A percentile compares a stretch with the other conserved stretches of the same genome.
phyloP scores from a whole-genome alignment of 768 basidiomycete genomes.

The Collybiopsis confluens region DNA sequence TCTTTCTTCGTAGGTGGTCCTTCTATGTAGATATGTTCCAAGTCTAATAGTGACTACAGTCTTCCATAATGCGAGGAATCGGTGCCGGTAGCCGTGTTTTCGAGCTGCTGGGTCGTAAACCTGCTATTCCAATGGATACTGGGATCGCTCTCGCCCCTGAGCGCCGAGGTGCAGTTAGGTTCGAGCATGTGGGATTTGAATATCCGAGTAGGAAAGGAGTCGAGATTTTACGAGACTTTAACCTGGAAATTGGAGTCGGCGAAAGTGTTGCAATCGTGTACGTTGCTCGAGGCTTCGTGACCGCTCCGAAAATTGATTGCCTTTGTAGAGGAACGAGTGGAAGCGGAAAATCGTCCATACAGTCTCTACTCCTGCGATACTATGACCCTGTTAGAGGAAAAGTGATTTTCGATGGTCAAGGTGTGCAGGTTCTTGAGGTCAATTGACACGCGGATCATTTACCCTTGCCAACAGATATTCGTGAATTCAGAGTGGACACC shows the following conservation, averaged over 20 bases:
- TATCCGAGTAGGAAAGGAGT: constrained; percentile 86
- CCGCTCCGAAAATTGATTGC: constrained; percentile 6
- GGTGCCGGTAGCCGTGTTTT: constrained; percentile 94
- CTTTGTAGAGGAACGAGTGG: constrained; percentile 78
- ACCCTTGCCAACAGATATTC: constrained; percentile 56
- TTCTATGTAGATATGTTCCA: background rate
- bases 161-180: constrained; percentile 67
- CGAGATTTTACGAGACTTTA: constrained; percentile 77
- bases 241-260: constrained; percentile 76
- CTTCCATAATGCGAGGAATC: constrained; percentile 94
- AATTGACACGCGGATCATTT: background rate
- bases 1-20: constrained; percentile 43
- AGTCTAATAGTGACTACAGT: constrained; percentile 34
- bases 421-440: constrained; percentile 28
- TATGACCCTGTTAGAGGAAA: constrained; percentile 85
- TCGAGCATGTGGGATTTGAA: constrained; percentile 81
- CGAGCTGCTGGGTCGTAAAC: constrained; percentile 79
- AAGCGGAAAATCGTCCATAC: constrained; percentile 90
- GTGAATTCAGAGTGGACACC: constrained; percentile 76
- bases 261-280: constrained; percentile 91
- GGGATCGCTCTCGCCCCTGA: constrained; percentile 55
- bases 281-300: constrained; percentile 26
- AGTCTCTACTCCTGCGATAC: constrained; percentile 81
- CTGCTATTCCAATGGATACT: constrained; percentile 61
- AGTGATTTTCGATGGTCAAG: constrained; percentile 83